Evolutionary conservation across 176 grass and related monocot genomes (phyloP).

Genomic region (Alopecurus myosuroides): DNA sequence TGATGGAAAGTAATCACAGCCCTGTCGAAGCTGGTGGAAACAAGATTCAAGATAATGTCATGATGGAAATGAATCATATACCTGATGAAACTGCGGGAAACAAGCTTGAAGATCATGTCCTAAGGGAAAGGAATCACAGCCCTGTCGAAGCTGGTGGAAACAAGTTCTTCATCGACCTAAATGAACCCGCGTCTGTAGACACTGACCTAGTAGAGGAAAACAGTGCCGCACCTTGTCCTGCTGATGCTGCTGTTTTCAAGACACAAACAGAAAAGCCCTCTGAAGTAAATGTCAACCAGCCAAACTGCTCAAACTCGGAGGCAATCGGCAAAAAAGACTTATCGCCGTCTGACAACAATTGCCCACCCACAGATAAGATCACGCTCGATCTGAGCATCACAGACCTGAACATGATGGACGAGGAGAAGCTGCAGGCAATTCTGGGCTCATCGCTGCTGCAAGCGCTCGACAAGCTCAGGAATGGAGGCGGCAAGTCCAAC

Average conservation of each 20-base stretch:
- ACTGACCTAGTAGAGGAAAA: not conserved
- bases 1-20: not conserved
- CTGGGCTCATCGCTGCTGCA: slow-evolving; percentile 10
- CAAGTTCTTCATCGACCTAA: slow-evolving; percentile 39
- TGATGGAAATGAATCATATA: not conserved
- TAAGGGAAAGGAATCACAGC: not conserved
- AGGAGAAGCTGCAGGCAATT: slow-evolving; percentile 11
- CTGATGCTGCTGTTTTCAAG: not conserved
- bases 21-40: not conserved
- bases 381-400: slow-evolving; percentile 13
- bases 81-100: not conserved
- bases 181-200: slow-evolving; percentile 13
- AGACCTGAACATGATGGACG: slow-evolving; percentile 18
- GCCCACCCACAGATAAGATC: slow-evolving; percentile 2
- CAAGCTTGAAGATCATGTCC: not conserved
- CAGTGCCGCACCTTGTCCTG: not conserved
- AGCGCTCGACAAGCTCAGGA: slow-evolving; percentile 16
- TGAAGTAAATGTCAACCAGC: not conserved
- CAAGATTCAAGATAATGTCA: not conserved
- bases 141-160: not conserved
- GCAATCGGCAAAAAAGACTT: not conserved
- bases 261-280: slow-evolving; percentile 2
- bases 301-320: not conserved
- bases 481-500: not conserved
- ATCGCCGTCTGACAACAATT: not conserved